Base-by-base conservation (phyloP, 805 yeast genomes). In the Teunomyces barrocoloradensis region DNA sequence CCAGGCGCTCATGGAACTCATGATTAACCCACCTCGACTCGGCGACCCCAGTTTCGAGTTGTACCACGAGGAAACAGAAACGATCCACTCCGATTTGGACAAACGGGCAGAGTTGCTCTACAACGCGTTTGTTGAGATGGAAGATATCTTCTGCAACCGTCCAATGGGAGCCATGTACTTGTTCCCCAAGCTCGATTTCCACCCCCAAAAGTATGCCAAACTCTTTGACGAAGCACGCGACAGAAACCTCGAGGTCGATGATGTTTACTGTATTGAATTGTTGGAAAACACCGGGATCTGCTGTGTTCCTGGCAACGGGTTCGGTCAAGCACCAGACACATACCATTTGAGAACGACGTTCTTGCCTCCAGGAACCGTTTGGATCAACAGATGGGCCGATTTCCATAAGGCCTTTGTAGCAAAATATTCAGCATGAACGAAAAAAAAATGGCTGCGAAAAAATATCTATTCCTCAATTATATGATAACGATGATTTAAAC, bases 141-240 rank as follows among this genome's bases (percentile, higher is more conserved):
- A 86, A 52, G 95, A 92, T 53, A 85, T 94, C 42, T 68, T 78
- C 21, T 91, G 97, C 67, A 89, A 89, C 68, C 80, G 80, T 54
- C 98, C 99, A 38, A 82, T 86, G 73, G 99, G 99, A 55, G 97
- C 99, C 36, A 92, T 94, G 99, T 94, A 94, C 69, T 74, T 94
- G 51, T 94, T 89, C 81, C 99, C 99, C 40, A 77, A 73, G 53
- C 69, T 94, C 49, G 65, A 79, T 29, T 71, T 94, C 47, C 83
- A 88, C 12, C 49, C 53, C 27, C 58, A 59, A 17, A 46, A 53
- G 11, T 73, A 70, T 60, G 77, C 79, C 13, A 77, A 77, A 54
- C 90, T 89, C 11, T 72, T 81, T 42, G 73, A 73, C 23, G 75
- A 74, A 37, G 96, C 97, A 29, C 71, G 74, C 46, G 72, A 75